Evolutionary conservation across 2,329 filamentous ascomycete species (phyloP).

Genomic region (Zopfia rhizophila): DNA sequence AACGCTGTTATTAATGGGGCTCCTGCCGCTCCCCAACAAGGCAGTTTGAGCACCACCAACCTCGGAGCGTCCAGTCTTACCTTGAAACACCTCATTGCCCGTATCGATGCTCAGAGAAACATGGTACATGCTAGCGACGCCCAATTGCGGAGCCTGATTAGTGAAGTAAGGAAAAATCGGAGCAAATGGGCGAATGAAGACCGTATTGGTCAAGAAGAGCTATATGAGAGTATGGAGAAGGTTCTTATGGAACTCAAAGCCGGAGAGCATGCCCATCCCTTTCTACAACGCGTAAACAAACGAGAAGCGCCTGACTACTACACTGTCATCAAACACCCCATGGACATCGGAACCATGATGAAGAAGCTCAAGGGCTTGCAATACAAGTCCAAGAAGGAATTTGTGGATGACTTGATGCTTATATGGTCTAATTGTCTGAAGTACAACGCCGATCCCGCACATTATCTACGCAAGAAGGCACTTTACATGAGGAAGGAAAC

Average conservation of each 20-base stretch:
- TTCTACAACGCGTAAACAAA: constrained; percentile 94
- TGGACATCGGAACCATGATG: constrained; percentile 98
- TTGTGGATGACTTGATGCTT: constrained; percentile 89
- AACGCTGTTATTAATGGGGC: constrained; percentile 62
- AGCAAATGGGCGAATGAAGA: constrained; percentile 99
- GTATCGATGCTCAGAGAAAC: constrained; percentile 92
- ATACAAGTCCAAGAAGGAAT: constrained; percentile 82
- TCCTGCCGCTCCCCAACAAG: constrained; percentile 72
- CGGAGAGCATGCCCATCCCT: constrained; percentile 97
- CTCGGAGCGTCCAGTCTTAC: constrained; percentile 95
- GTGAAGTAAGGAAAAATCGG: constrained; percentile 95
- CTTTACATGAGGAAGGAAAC: constrained; percentile 97
- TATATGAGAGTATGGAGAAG: constrained; percentile 97
- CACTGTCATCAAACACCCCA: constrained; percentile 91
- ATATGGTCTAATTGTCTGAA: constrained; percentile 98
- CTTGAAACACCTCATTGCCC: constrained; percentile 94
- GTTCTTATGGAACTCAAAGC: constrained; percentile 97
- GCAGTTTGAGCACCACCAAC: constrained; percentile 91
- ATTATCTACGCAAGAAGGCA: constrained; percentile 90
- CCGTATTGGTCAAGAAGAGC: constrained; percentile 94
- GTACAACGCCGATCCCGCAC: constrained; percentile 90
- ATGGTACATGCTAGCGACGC: constrained; percentile 92
- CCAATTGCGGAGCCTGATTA: constrained; percentile 91
- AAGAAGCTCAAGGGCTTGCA: constrained; percentile 84
- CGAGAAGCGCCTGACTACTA: constrained; percentile 97